Percentiles rank a stretch among this genome's conserved stretches.
phyloP scores from a whole-genome alignment of 192 early-diverging fungal genomes.

The Geranomyces michiganensis region DNA sequence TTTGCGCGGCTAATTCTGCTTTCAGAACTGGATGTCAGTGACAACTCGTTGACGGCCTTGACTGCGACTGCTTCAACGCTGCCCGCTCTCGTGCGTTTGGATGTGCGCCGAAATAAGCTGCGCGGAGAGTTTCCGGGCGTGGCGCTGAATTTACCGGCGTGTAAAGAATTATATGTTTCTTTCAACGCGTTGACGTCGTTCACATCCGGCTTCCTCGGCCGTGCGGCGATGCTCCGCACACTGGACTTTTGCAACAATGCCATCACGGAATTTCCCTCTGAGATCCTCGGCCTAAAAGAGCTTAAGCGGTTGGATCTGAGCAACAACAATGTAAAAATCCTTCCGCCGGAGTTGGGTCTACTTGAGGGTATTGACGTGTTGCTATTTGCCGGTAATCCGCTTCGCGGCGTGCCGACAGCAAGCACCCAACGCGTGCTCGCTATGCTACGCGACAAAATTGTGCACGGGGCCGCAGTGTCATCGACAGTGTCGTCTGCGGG shows the following conservation, averaged over 20 bases:
- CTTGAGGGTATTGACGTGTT: conserved; percentile 19
- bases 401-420: conserved; percentile 30
- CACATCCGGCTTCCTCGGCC: conserved; percentile 14
- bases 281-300: conserved; percentile 38
- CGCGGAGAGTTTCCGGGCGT: neutral
- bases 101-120: conserved; percentile 24
- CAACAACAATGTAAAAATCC: conserved; percentile 41
- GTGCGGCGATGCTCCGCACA: conserved; percentile 30
- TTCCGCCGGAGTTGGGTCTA: conserved; percentile 40
- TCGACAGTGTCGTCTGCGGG: neutral
- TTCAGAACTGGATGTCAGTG: conserved; percentile 30
- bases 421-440: conserved; percentile 39
- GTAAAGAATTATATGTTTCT: conserved; percentile 24
- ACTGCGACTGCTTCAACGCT: conserved; percentile 17
- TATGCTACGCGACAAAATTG: neutral
- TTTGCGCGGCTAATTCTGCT: conserved; percentile 24
- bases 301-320: conserved; percentile 48
- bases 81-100: conserved; percentile 18
- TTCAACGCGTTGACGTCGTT: conserved; percentile 27
- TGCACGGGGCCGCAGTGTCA: neutral
- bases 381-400: conserved; percentile 34
- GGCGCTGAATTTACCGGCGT: neutral
- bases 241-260: conserved; percentile 52
- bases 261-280: conserved; percentile 32
- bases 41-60: conserved; percentile 26